A percentile compares a stretch with the other conserved stretches of the same genome.
These are phyloP conservation scores for Boletus sp. DNA, from an alignment of 1,284 basidiomycete species.

Conservation along the genomic window DNA sequence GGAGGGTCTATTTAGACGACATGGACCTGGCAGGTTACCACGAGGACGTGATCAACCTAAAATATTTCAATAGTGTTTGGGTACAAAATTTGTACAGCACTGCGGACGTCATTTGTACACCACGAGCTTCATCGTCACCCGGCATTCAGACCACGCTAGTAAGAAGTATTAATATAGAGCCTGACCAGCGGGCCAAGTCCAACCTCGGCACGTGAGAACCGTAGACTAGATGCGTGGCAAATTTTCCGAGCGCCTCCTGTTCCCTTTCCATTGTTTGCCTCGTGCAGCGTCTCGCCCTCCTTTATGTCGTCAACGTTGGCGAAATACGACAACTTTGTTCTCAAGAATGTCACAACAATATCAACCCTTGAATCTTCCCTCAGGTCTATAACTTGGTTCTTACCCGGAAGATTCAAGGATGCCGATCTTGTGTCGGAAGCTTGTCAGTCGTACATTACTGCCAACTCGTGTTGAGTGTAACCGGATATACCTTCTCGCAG, in stretches of 20 bases:
- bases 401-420: constrained; percentile 95
- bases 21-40: not conserved
- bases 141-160: not conserved
- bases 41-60: too few relatives aligned
- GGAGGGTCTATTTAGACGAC: not conserved
- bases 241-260: not conserved
- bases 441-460: constrained; percentile 53
- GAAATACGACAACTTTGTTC: constrained; percentile 77
- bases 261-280: not conserved
- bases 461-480: constrained; percentile 15
- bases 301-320: constrained; percentile 47
- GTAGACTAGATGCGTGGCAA: constrained; percentile 12
- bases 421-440: constrained; percentile 91
- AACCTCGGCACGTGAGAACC: constrained; percentile 11
- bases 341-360: constrained; percentile 81
- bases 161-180: not conserved
- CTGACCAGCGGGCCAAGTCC: too few relatives aligned
- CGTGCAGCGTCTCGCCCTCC: not conserved
- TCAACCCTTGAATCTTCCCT: constrained; percentile 85
- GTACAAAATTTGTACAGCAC: constrained; percentile 25
- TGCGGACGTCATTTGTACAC: not conserved
- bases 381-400: constrained; percentile 88
- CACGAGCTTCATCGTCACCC: not conserved
- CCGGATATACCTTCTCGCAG: constrained; percentile 36
- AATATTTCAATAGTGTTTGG: constrained; percentile 19